Percentiles rank a stretch among this genome's conserved stretches.
phyloP scores from a whole-genome alignment of 1,139 yeast genomes.

The Blastobotrys illinoisensis region DNA sequence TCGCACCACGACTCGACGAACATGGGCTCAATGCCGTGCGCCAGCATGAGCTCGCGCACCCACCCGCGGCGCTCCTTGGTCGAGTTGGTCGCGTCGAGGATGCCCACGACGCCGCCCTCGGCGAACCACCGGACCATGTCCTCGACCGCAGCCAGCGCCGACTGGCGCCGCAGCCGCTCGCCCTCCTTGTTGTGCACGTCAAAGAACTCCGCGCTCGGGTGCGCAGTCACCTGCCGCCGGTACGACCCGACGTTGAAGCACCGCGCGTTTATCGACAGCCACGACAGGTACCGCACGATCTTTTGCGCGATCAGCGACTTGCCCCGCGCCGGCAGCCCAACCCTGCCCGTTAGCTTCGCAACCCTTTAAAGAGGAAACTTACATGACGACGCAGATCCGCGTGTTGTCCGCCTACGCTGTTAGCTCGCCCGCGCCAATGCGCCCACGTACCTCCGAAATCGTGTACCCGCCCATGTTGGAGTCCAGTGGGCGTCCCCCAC shows the following conservation, averaged over 20 bases:
- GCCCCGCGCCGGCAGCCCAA: constrained; percentile 69
- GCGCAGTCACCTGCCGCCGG: constrained; percentile 56
- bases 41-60: constrained; percentile 58
- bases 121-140: constrained; percentile 88
- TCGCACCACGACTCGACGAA: constrained; percentile 91
- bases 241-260: constrained; percentile 88
- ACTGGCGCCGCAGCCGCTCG: constrained; percentile 54
- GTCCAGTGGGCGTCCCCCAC: neutral
- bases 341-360: constrained; percentile 29
- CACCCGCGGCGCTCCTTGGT: constrained; percentile 65
- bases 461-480: neutral
- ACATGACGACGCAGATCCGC: constrained; percentile 39
- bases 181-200: constrained; percentile 64
- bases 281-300: constrained; percentile 79
- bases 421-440: neutral
- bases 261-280: constrained; percentile 84
- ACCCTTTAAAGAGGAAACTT: constrained; percentile 10
- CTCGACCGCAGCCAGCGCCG: constrained; percentile 65
- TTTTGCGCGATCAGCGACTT: constrained; percentile 77
- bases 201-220: constrained; percentile 72
- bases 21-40: constrained; percentile 75
- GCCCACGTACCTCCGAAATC: neutral
- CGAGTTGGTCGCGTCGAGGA: constrained; percentile 82
- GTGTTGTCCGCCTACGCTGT: constrained; percentile 21
- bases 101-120: constrained; percentile 81